These are phyloP conservation scores for Pythium utonaiense DNA, from an alignment of 352 stramenopile species.

Conservation along the genomic window DNA sequence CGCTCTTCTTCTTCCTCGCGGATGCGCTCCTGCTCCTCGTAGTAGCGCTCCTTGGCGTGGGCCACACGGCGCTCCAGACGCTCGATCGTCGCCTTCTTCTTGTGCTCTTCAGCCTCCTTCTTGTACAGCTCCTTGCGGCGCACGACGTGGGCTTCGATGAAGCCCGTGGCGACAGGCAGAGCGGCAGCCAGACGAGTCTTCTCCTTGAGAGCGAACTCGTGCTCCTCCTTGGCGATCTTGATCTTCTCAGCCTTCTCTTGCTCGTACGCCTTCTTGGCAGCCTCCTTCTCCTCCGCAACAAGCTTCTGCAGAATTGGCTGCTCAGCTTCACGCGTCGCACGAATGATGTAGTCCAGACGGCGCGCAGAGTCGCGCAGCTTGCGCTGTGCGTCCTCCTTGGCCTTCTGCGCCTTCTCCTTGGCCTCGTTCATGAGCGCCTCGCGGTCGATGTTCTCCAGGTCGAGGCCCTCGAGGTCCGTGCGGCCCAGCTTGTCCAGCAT, in stretches of 20 bases:
- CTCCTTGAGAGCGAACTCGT: conserved; percentile 90
- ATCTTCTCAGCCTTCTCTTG: conserved; percentile 85
- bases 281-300: conserved; percentile 71
- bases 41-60: conserved; percentile 60
- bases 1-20: conserved; percentile 62
- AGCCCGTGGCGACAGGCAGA: conserved; percentile 68
- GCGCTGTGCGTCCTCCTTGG: conserved; percentile 93
- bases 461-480: conserved; percentile 61
- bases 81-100: conserved; percentile 81
- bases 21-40: conserved; percentile 63
- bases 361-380: conserved; percentile 92
- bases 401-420: conserved; percentile 93
- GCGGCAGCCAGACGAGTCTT: conserved; percentile 64
- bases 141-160: conserved; percentile 78
- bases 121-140: conserved; percentile 86
- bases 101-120: conserved; percentile 75
- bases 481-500: conserved; percentile 79
- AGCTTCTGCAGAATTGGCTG: conserved; percentile 89
- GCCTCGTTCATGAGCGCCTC: conserved; percentile 90
- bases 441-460: conserved; percentile 74
- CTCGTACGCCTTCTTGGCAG: conserved; percentile 55
- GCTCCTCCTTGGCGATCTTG: conserved; percentile 75
- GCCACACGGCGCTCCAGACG: conserved; percentile 57
- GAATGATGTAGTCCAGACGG: conserved; percentile 94
- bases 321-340: conserved; percentile 95